Evolutionary conservation across 169 alveolate genomes (phyloP).

Genomic region (Eimeria nieschulzi): DNA sequence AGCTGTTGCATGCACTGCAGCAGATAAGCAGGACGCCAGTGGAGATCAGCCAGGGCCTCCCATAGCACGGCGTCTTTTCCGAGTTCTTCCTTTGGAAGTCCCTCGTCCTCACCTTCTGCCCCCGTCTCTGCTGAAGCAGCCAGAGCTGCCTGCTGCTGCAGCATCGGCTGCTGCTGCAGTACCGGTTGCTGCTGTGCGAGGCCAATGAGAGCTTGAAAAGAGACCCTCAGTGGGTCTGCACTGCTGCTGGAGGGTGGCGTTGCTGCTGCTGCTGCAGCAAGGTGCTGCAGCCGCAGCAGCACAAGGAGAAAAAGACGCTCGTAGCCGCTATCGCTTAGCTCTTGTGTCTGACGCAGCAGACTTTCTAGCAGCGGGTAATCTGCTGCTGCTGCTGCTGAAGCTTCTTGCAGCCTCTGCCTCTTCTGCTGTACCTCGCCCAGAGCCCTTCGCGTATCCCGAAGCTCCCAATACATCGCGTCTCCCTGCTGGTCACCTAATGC

Average conservation of each 20-base stretch:
- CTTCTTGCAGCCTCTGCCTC: conserved; percentile 8
- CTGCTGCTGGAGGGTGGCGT: conserved; percentile 1
- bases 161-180: background rate
- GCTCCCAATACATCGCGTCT: conserved; percentile 3
- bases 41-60: conserved; percentile 4
- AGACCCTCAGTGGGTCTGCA: background rate
- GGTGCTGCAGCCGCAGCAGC: conserved; percentile 40
- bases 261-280: conserved; percentile 34
- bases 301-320: background rate
- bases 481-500: conserved; percentile 18
- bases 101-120: background rate
- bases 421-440: conserved; percentile 14
- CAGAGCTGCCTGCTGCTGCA: background rate
- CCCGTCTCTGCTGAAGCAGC: background rate
- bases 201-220: background rate
- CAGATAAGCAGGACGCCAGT: background rate
- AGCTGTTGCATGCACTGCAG: conserved; percentile 35
- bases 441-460: background rate
- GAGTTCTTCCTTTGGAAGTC: background rate
- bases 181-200: conserved; percentile 20
- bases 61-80: background rate
- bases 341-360: conserved; percentile 2
- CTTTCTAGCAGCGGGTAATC: conserved; percentile 4
- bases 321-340: background rate
- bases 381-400: conserved; percentile 23